Evolutionary conservation across 768 basidiomycete genomes (phyloP), one percentile per base, ranked within the genome.

Genomic region (Tylopilus balloui): DNA sequence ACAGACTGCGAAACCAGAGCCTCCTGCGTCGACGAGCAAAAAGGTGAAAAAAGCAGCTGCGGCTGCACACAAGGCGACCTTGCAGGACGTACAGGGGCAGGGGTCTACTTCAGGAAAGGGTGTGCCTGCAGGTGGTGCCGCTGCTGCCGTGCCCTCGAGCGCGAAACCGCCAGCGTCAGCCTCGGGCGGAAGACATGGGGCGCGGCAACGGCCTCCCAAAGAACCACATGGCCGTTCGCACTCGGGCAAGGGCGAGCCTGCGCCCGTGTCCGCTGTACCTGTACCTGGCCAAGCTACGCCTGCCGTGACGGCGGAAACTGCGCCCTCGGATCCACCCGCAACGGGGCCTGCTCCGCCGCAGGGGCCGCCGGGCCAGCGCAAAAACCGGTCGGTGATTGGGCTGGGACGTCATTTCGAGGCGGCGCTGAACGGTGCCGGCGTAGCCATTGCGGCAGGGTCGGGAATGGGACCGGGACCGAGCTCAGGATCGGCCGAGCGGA

Each of bases 351-450:
- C 1, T 14, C 8, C 17, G 0, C 5, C 25, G 0, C 50, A 20
- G 53, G 27, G 48, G 53, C 50, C 50, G 53, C 50, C 50, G 1
- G 23, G 23, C 0, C 50, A 70, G 3, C 75, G 78, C 20, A 74
- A 80, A 27, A 54, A 64, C 5, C 78, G 85, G 6, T 83, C 84
- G 1, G 72, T 84, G 10, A 67, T 88, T 27, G 84, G 84, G 0
- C 61, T 84, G 8, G 82, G 74, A 0, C 74, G 86, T 12, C 83
- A 87, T 13, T 83, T 89, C 45, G 85, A 87, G 56, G 85, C 80
- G 7, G 87, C 87, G 8, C 65, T 89, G 24, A 86, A 66, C 48
- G 80, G 83, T 0, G 79, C 80, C 1, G 82, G 81, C 6, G 79
- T 80, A 4, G 56, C 38, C 1, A 64, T 73, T n/a, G 59, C 52